These are phyloP conservation scores for Trametes gibbosa DNA, from an alignment of 768 basidiomycete species.

Conservation along the genomic window DNA sequence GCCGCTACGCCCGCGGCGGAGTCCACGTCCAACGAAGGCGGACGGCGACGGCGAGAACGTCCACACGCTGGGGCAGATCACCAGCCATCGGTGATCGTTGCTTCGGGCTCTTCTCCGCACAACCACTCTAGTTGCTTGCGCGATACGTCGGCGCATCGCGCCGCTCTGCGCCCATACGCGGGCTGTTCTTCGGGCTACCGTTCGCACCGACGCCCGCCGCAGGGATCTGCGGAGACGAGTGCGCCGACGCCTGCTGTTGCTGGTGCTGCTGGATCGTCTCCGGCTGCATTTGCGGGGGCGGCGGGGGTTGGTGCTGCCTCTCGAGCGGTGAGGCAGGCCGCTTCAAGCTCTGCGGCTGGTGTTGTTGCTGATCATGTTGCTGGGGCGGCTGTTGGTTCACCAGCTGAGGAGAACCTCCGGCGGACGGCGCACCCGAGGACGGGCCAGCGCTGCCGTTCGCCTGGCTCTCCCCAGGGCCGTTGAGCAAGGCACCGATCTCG, in stretches of 20 bases:
- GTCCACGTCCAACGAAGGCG: too few species aligned
- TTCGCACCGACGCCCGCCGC: conserved; percentile 4
- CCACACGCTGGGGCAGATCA: too few species aligned
- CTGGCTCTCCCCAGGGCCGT: conserved; percentile 27
- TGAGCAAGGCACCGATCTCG: conserved; percentile 49
- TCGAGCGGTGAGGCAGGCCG: conserved; percentile 17
- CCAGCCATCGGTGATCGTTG: neutral
- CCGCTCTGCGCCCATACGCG: conserved; percentile 6
- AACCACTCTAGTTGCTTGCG: conserved; percentile 7
- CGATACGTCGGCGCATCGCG: conserved; percentile 15
- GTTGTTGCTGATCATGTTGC: neutral
- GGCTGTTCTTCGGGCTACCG: conserved; percentile 15
- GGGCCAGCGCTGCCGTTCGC: conserved; percentile 2
- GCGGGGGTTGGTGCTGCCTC: conserved; percentile 5
- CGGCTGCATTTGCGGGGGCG: conserved; percentile 12
- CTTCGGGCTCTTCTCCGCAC: neutral
- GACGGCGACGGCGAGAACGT: neutral
- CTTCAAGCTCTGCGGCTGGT: conserved; percentile 10
- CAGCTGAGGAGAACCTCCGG: conserved; percentile 9
- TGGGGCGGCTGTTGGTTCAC: conserved; percentile 3
- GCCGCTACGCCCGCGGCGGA: neutral
- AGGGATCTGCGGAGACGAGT: conserved; percentile 12
- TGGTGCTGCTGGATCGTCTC: conserved; percentile 6
- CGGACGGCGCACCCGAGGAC: conserved; percentile 9
- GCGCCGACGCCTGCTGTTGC: conserved; percentile 10